A percentile compares a stretch with the other conserved stretches of the same genome.
These are phyloP conservation scores for Thecamonas trahens DNA, from an alignment of 78 protist species.

Conservation along the genomic window DNA sequence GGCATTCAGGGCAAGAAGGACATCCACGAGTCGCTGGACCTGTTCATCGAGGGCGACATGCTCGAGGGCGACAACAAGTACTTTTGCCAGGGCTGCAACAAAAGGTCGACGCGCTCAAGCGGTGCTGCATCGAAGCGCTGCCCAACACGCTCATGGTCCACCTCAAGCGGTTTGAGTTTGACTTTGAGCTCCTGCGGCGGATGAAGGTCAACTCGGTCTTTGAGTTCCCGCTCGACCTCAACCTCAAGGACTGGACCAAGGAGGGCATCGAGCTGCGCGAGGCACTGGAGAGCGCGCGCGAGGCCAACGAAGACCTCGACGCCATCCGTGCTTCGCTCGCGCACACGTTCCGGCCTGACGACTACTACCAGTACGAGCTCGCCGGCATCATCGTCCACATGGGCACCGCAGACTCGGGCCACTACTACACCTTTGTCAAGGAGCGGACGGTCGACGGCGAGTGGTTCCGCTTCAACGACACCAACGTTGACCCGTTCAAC, in stretches of 20 bases:
- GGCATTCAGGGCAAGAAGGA: constrained; percentile 49
- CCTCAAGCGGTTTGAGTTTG: constrained; percentile 75
- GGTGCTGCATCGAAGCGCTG: constrained; percentile 2
- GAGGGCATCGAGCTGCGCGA: constrained; percentile 24
- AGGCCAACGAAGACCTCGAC: neutral
- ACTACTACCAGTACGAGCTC: constrained; percentile 45
- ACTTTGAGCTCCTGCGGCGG: constrained; percentile 56
- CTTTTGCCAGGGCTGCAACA: neutral
- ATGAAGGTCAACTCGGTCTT: constrained; percentile 50
- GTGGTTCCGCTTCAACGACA: constrained; percentile 62
- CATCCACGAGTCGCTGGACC: constrained; percentile 33
- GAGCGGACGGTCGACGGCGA: constrained; percentile 29
- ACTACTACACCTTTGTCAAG: constrained; percentile 59
- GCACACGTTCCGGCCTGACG: constrained; percentile 1
- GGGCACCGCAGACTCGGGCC: constrained; percentile 67
- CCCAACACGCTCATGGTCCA: constrained; percentile 37
- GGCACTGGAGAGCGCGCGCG: neutral
- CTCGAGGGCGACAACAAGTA: constrained; percentile 34
- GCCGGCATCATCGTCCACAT: constrained; percentile 70
- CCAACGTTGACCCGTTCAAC: constrained; percentile 42
- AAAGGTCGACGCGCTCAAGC: constrained; percentile 3
- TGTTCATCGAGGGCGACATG: constrained; percentile 41
- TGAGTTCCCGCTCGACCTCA: constrained; percentile 46
- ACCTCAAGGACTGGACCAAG: constrained; percentile 56
- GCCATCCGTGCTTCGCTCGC: neutral